Evolutionary conservation across 176 grass and related monocot species (phyloP).

Genomic region (Areca catechu): DNA sequence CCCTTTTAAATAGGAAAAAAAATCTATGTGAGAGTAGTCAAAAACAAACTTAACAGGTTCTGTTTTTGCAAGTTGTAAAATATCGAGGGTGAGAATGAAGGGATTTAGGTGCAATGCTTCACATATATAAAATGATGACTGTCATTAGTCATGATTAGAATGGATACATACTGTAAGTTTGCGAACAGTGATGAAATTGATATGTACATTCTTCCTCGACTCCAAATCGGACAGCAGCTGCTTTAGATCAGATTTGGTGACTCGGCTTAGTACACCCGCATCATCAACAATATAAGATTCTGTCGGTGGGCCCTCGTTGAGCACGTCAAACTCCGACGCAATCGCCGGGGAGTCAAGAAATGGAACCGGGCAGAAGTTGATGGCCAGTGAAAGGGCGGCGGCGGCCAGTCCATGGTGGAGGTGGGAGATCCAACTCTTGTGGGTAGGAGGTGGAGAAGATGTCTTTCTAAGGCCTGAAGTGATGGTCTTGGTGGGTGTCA

Average conservation of each 20-base stretch:
- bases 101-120: too few relatives aligned
- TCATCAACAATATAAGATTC: conserved; percentile 86
- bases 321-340: conserved; percentile 91
- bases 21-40: too few relatives aligned
- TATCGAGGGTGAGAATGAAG: too few relatives aligned
- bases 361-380: conserved; percentile 49
- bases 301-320: conserved; percentile 57
- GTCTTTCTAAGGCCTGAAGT: conserved; percentile 37
- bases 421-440: conserved; percentile 52
- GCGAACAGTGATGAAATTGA: conserved; percentile 89
- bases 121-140: not conserved
- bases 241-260: conserved; percentile 89
- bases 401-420: conserved; percentile 70
- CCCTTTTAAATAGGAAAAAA: too few relatives aligned
- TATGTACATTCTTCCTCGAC: conserved; percentile 66
- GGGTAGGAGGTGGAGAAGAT: not conserved
- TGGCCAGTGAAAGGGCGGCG: conserved; percentile 59
- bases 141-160: not conserved
- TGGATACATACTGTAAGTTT: conserved; percentile 66
- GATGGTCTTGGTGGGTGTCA: conserved; percentile 18
- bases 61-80: too few relatives aligned
- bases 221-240: conserved; percentile 66
- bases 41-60: too few relatives aligned
- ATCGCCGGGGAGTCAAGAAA: conserved; percentile 26
- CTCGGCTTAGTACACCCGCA: conserved; percentile 88